Conservation (phyloP, 768 basidiomycete genomes). For the Lactarius deliciosus region DNA sequence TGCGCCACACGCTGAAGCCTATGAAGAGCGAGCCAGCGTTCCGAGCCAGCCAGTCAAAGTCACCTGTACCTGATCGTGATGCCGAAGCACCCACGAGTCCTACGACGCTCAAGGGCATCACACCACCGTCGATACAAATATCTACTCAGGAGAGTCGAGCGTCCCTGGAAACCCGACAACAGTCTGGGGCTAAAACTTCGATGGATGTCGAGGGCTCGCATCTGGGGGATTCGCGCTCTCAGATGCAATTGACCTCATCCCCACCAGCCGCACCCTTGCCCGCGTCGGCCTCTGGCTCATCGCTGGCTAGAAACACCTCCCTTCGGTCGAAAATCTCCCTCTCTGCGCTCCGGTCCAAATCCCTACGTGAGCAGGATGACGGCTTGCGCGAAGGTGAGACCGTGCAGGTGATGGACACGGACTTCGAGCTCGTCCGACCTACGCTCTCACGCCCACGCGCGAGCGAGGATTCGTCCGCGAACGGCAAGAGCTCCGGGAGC, state of each 20-base stretch:
- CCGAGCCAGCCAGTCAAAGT: neutral
- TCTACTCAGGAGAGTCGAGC: slow-evolving; percentile 12
- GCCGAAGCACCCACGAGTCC: neutral
- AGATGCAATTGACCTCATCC: slow-evolving; percentile 42
- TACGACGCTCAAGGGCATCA: neutral
- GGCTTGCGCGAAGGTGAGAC: slow-evolving; percentile 41
- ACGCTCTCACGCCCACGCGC: slow-evolving; percentile 45
- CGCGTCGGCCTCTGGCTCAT: slow-evolving; percentile 38
- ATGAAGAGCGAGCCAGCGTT: slow-evolving; percentile 20
- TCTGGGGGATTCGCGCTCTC: slow-evolving; percentile 39
- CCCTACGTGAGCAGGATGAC: slow-evolving; percentile 35
- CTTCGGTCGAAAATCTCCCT: slow-evolving; percentile 67
- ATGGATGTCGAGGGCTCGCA: slow-evolving; percentile 36
- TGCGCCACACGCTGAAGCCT: slow-evolving; percentile 13
- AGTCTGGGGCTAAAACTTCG: slow-evolving; percentile 26
- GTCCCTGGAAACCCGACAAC: slow-evolving; percentile 14
- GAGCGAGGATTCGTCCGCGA: slow-evolving; percentile 53
- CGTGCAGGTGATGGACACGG: slow-evolving; percentile 76
- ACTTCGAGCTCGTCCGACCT: slow-evolving; percentile 76
- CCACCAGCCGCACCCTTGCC: slow-evolving; percentile 42
- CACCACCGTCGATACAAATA: slow-evolving; percentile 14
- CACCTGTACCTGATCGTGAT: slow-evolving; percentile 10
- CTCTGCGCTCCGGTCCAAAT: slow-evolving; percentile 57
- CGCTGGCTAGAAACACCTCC: slow-evolving; percentile 35
- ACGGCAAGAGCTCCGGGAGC: slow-evolving; percentile 20